Evolutionary conservation across 352 stramenopile genomes (phyloP).

Genomic region (Phytophthora brassicae): DNA sequence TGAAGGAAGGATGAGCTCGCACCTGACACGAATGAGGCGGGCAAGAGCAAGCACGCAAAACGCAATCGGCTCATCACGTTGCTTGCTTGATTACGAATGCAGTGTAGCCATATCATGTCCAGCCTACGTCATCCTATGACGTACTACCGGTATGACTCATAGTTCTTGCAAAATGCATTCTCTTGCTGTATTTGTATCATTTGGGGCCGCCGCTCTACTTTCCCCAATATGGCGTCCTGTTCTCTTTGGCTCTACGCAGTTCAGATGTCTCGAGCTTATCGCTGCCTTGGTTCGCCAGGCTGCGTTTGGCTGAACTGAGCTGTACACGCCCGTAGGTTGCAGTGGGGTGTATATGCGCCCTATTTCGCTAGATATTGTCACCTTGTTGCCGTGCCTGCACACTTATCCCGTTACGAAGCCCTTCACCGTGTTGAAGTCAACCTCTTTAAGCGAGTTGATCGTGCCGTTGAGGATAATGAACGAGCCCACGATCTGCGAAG

Average conservation of each 20-base stretch:
- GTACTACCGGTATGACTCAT: slow-evolving; percentile 8
- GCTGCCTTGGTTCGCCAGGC: slow-evolving; percentile 18
- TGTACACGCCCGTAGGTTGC: slow-evolving; percentile 31
- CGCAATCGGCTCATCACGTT: slow-evolving; percentile 18
- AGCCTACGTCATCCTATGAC: too few species aligned
- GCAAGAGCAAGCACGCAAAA: slow-evolving; percentile 25
- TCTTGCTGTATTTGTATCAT: slow-evolving; percentile 37
- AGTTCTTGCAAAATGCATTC: slow-evolving; percentile 18
- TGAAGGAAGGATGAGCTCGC: slow-evolving; percentile 10
- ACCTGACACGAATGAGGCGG: slow-evolving; percentile 13
- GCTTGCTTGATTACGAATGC: slow-evolving; percentile 19
- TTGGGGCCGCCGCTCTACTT: slow-evolving; percentile 31
- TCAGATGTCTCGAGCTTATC: slow-evolving; percentile 11
- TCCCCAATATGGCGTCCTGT: slow-evolving; percentile 17
- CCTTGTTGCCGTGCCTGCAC: neutral
- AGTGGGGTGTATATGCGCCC: slow-evolving; percentile 14
- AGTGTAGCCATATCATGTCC: neutral
- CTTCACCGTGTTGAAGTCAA: slow-evolving; percentile 61
- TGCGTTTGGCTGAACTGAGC: slow-evolving; percentile 28
- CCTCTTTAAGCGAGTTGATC: slow-evolving; percentile 89
- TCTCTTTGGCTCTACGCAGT: slow-evolving; percentile 27
- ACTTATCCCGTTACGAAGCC: slow-evolving; percentile 41
- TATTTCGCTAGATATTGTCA: slow-evolving; percentile 23
- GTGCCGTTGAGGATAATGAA: slow-evolving; percentile 95
- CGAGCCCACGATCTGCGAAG: slow-evolving; percentile 91